Evolutionary conservation across 352 stramenopile species (phyloP), one percentile per base, ranked within the genome.

Genomic region (Globisporangium paddicum): DNA sequence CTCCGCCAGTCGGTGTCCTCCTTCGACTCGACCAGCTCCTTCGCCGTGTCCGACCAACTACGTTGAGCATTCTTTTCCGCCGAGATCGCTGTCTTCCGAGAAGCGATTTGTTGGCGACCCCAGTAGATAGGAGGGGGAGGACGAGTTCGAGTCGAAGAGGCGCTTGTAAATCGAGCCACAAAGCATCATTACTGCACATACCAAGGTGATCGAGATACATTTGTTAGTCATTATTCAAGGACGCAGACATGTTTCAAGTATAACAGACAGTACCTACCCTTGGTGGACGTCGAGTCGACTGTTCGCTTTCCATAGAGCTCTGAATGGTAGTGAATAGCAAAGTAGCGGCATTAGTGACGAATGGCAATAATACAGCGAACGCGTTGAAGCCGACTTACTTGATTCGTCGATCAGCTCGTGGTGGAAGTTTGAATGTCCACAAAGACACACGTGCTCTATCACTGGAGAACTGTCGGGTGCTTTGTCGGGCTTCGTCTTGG

Each of bases 341-440:
- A 18, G 42, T 35, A 60, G 16, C 30, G 26, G 38, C 18, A 25
- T 74, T 19, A 82, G 49, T 25, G 10, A 57, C 13, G 25, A 40
- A 7, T 19, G 10, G 13, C 19, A 19, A 1, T 32, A 16, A 2
- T 19, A 50, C 25, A 28, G 5, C 18, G 11, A 37, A 14, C 19
- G 35, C 34, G 16, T n/a, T 16, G 8, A 23, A 37, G 9, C 3
- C 9, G 52, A 77, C 76, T 51, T 82, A 93, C 83, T 78, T 57
- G 73, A 79, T 62, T 90, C 82, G 41, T 90, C 82, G 21, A 94
- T 66, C 11, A 87, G 62, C 40, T 94, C 82, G 57, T 94, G 84
- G 54, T 89, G 71, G 45, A 79, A 82, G 50, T 80, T 89, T 5
- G 72, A 86, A 52, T 94, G 84, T 0, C 84, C 84, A 47, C 84